Percentiles rank a stretch among this genome's conserved stretches.
Evolutionary conservation across 2,329 filamentous ascomycete genomes (phyloP).

Genomic region (Ophiosphaerella herpotricha): DNA sequence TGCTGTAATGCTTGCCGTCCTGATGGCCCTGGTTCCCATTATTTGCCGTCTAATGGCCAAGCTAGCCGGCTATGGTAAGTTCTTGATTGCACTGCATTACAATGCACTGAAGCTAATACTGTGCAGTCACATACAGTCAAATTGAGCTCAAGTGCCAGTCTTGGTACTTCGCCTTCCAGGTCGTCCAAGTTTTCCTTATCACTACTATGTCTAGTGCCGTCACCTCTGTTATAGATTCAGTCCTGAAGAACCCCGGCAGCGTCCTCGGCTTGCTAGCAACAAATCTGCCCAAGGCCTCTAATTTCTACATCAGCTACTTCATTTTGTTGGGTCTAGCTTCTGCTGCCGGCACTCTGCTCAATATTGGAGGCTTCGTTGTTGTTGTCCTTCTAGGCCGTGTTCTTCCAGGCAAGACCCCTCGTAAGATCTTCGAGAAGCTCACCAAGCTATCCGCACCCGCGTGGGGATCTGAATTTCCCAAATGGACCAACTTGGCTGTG

Average conservation of each 20-base stretch:
- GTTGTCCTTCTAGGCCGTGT: constrained; percentile 79
- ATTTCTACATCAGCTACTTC: constrained; percentile 96
- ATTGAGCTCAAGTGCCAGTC: constrained; percentile 79
- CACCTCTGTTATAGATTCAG: constrained; percentile 59
- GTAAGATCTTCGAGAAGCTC: constrained; percentile 53
- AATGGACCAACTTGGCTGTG: constrained; percentile 52
- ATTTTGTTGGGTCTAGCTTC: constrained; percentile 73
- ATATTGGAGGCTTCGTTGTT: constrained; percentile 79
- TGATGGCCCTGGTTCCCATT: constrained; percentile 53
- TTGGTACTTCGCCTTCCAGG: constrained; percentile 88
- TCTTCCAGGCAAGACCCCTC: constrained; percentile 52
- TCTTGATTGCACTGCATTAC: neutral
- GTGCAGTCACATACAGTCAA: constrained; percentile 46
- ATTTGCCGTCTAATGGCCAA: constrained; percentile 47
- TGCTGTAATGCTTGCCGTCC: constrained; percentile 47
- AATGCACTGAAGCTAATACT: constrained; percentile 1
- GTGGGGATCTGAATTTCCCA: constrained; percentile 54
- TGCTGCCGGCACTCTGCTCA: constrained; percentile 60
- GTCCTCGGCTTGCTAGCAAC: constrained; percentile 69
- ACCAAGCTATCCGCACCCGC: constrained; percentile 49
- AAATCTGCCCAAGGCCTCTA: constrained; percentile 82
- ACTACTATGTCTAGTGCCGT: constrained; percentile 82
- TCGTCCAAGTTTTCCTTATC: constrained; percentile 93
- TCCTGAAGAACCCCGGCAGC: constrained; percentile 65
- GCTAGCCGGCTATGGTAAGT: constrained; percentile 38